These are phyloP conservation scores for Trichophyton benhamiae DNA, from an alignment of 2,329 filamentous ascomycete genomes.

Conservation along the genomic window DNA sequence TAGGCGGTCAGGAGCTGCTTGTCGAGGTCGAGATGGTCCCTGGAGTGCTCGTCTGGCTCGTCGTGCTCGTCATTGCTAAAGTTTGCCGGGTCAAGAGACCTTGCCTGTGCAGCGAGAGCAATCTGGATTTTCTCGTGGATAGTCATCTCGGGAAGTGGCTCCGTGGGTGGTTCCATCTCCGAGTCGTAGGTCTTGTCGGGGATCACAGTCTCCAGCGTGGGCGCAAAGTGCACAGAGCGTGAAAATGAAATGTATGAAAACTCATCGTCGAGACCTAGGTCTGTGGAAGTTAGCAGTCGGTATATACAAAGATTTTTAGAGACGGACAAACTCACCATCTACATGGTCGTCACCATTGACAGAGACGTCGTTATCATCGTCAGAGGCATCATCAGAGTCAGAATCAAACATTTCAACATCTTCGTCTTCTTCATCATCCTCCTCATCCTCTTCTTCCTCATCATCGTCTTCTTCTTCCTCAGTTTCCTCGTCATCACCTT, in stretches of 20 bases:
- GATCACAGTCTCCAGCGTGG: slow-evolving; percentile 8
- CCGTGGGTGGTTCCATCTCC: neutral
- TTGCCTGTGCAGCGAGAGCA: slow-evolving; percentile 18
- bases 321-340: neutral
- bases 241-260: slow-evolving; percentile 12
- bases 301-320: too few relatives aligned
- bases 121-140: slow-evolving; percentile 31
- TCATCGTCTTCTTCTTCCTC: neutral
- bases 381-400: neutral
- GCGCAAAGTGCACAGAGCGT: slow-evolving; percentile 11
- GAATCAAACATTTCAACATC: neutral
- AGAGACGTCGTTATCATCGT: neutral
- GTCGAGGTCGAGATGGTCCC: slow-evolving; percentile 29
- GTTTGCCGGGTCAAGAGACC: slow-evolving; percentile 10
- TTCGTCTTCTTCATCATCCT: neutral
- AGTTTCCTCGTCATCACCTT: neutral
- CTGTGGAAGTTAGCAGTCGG: slow-evolving; percentile 2
- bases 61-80: neutral
- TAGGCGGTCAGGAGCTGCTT: slow-evolving; percentile 29
- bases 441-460: neutral
- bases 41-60: slow-evolving; percentile 25
- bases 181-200: neutral
- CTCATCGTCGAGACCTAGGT: neutral
- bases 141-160: slow-evolving; percentile 21
- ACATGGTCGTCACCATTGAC: neutral